phyloP scores from a whole-genome alignment of 177 flowering plant genomes.

The Vitis hybrid region DNA sequence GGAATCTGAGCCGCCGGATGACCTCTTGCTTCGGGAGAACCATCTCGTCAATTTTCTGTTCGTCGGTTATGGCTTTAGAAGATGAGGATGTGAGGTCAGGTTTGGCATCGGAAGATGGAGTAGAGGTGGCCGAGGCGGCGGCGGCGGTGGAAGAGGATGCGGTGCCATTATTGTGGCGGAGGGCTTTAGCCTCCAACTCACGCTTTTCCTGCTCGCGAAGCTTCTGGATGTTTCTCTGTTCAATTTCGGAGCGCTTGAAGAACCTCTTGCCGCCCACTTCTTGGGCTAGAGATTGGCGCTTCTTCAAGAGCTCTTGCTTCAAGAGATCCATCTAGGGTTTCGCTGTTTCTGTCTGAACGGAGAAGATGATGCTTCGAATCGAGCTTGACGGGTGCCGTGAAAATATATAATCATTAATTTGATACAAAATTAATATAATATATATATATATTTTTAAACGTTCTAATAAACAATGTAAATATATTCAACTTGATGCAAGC shows the following conservation, averaged over 20 bases:
- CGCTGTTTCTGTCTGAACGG: background rate
- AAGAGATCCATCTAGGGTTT: slow-evolving; percentile 71
- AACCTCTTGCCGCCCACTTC: slow-evolving; percentile 63
- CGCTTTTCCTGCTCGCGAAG: slow-evolving; percentile 80
- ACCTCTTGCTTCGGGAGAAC: slow-evolving; percentile 82
- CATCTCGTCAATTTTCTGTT: slow-evolving; percentile 77
- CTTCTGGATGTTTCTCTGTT: slow-evolving; percentile 74
- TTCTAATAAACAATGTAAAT: too few relatives aligned
- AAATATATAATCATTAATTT: too few relatives aligned
- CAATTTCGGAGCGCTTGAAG: slow-evolving; percentile 91
- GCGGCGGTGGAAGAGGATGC: slow-evolving; percentile 13
- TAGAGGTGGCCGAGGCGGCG: slow-evolving; percentile 19
- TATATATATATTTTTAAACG: too few relatives aligned
- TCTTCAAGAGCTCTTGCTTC: slow-evolving; percentile 68
- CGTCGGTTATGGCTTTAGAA: slow-evolving; percentile 58
- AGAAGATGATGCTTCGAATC: too few relatives aligned
- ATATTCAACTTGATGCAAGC: too few relatives aligned
- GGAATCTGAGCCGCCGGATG: slow-evolving; percentile 78
- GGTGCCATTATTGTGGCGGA: slow-evolving; percentile 24
- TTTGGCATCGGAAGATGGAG: slow-evolving; percentile 20
- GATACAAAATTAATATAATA: too few relatives aligned
- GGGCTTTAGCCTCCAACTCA: slow-evolving; percentile 71
- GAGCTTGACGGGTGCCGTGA: too few relatives aligned
- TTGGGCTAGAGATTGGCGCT: slow-evolving; percentile 55
- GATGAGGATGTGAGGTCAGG: slow-evolving; percentile 26